Percentiles rank a stretch among this genome's conserved stretches.
Conservation (phyloP, 352 stramenopile species). For the Thraustochytrium sp. region DNA sequence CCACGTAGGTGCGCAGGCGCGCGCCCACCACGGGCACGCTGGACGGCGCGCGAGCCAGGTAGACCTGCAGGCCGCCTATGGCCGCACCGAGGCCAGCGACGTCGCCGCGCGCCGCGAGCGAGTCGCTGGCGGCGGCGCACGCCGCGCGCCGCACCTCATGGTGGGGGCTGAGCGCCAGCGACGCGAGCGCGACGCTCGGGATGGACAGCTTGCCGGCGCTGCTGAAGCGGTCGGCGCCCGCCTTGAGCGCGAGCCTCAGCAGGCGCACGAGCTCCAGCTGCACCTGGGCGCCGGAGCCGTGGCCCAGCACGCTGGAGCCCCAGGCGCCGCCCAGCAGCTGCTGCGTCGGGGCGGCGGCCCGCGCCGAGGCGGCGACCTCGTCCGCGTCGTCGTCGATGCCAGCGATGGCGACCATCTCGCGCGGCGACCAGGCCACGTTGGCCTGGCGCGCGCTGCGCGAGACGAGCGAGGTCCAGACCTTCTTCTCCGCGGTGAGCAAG, state of each 20-base stretch:
- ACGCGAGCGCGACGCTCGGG: neutral
- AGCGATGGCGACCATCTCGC: neutral
- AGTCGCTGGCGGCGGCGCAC: neutral
- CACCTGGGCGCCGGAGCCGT: neutral
- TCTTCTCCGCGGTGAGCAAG: neutral
- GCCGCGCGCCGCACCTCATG: neutral
- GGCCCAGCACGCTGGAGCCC: neutral
- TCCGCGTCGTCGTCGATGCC: slow-evolving; percentile 18
- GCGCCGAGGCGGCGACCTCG: neutral
- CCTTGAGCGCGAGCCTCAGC: neutral
- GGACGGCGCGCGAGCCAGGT: neutral
- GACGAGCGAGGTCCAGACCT: slow-evolving; percentile 29
- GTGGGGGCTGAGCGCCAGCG: slow-evolving; percentile 7
- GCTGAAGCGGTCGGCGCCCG: neutral
- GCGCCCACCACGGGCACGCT: neutral
- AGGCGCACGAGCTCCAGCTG: neutral
- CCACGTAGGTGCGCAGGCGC: neutral
- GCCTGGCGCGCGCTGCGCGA: neutral
- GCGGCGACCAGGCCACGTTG: neutral
- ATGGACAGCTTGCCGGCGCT: neutral
- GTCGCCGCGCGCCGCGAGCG: neutral
- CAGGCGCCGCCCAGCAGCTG: neutral
- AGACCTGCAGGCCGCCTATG: neutral
- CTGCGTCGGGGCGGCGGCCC: neutral
- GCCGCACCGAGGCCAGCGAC: neutral